These are phyloP conservation scores for Mucor racemosus DNA, from an alignment of 371 early-diverging fungal genomes.

Conservation along the genomic window DNA sequence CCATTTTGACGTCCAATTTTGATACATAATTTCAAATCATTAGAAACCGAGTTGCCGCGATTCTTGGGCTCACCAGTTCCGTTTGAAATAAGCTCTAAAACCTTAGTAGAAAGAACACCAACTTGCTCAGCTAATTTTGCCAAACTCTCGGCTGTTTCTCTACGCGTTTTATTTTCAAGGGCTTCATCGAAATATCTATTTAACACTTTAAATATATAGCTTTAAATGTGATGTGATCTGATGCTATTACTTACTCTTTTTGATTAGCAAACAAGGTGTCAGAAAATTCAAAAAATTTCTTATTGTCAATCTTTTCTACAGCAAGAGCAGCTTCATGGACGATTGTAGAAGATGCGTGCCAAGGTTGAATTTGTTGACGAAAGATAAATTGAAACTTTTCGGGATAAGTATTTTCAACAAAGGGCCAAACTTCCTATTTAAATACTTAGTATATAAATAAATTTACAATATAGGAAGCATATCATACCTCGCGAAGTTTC, in stretches of 20 bases:
- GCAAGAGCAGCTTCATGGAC: slow-evolving; percentile 83
- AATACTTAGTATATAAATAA: not conserved
- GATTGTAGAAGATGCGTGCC: slow-evolving; percentile 80
- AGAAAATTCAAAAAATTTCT: slow-evolving; percentile 62
- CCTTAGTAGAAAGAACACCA: slow-evolving; percentile 44
- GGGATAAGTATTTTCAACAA: slow-evolving; percentile 53
- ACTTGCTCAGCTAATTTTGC: slow-evolving; percentile 56
- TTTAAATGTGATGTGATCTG: no score
- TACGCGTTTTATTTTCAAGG: slow-evolving; percentile 59
- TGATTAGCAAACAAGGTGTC: slow-evolving; percentile 66
- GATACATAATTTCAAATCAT: slow-evolving; percentile 72
- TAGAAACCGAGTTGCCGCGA: slow-evolving; percentile 65
- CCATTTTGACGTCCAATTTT: slow-evolving; percentile 72
- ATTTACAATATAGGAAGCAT: not conserved
- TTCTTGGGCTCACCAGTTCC: slow-evolving; percentile 51
- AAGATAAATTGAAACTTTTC: slow-evolving; percentile 66
- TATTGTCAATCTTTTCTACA: slow-evolving; percentile 67
- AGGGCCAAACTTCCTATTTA: slow-evolving; percentile 61
- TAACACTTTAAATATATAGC: no score
- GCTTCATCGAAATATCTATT: slow-evolving; percentile 71
- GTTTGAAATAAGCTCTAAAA: slow-evolving; percentile 52
- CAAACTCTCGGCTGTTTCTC: slow-evolving; percentile 50
- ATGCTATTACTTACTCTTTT: slow-evolving; percentile 44
- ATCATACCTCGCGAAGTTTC: slow-evolving; percentile 48
- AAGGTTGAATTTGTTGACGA: slow-evolving; percentile 85